Evolutionary conservation across 1,284 basidiomycete genomes (phyloP).

Genomic region (Mycosarcoma mackinlayi): DNA sequence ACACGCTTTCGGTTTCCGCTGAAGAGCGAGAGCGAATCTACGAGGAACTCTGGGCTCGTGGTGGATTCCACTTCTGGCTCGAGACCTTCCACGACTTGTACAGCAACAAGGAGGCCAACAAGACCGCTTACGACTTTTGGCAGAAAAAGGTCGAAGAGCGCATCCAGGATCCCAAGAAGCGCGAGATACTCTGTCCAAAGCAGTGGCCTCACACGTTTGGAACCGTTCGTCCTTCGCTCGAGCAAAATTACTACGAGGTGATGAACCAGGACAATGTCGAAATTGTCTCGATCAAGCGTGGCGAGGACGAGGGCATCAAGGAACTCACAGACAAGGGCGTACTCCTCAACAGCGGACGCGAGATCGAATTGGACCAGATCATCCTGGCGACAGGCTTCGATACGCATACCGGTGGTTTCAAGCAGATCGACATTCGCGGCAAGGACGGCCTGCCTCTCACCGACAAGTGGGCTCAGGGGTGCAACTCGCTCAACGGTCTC

Average conservation of each 20-base stretch:
- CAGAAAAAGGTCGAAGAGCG: slow-evolving; percentile 47
- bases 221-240: slow-evolving; percentile 53
- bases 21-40: slow-evolving; percentile 45
- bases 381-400: slow-evolving; percentile 68
- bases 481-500: slow-evolving; percentile 52
- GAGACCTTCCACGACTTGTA: slow-evolving; percentile 55
- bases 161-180: slow-evolving; percentile 54
- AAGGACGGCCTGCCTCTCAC: slow-evolving; percentile 43
- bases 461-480: slow-evolving; percentile 54
- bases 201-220: slow-evolving; percentile 57
- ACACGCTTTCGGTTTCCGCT: slow-evolving; percentile 33
- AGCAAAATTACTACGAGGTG: slow-evolving; percentile 65
- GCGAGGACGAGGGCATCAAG: slow-evolving; percentile 68
- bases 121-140: slow-evolving; percentile 56
- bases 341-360: slow-evolving; percentile 71
- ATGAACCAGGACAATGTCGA: slow-evolving; percentile 73
- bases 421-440: slow-evolving; percentile 54
- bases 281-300: slow-evolving; percentile 70
- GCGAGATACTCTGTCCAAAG: slow-evolving; percentile 52
- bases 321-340: slow-evolving; percentile 71
- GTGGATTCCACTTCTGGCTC: slow-evolving; percentile 56
- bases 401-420: slow-evolving; percentile 59
- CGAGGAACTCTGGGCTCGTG: slow-evolving; percentile 45
- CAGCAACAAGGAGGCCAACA: slow-evolving; percentile 45
- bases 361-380: slow-evolving; percentile 58